phyloP scores from a whole-genome alignment of 1,139 yeast genomes.

The Saccharomycopsis crataegensis region DNA sequence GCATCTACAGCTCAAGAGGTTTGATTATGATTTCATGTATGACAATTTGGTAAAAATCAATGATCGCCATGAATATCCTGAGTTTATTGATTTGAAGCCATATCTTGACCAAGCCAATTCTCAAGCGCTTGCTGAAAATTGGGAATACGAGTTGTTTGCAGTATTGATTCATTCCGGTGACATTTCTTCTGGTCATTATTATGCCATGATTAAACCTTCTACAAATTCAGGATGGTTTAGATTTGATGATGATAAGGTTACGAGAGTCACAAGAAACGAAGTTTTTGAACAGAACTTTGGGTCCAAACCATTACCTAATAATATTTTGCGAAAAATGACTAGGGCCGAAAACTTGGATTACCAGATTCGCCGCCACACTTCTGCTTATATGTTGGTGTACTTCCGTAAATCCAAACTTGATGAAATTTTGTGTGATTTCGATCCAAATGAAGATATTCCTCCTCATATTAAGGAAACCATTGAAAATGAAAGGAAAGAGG shows the following conservation, averaged over 20 bases:
- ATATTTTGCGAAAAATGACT: constrained; percentile 41
- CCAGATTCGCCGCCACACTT: constrained; percentile 69
- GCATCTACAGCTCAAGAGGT: constrained; percentile 87
- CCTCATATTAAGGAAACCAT: constrained; percentile 60
- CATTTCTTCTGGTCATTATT: constrained; percentile 92
- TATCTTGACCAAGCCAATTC: constrained; percentile 59
- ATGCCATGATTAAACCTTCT: constrained; percentile 84
- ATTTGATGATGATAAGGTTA: constrained; percentile 93
- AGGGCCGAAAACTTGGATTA: constrained; percentile 58
- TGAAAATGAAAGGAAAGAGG: constrained; percentile 51
- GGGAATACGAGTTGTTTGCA: constrained; percentile 81
- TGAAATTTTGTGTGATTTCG: constrained; percentile 50
- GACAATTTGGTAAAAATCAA: constrained; percentile 88
- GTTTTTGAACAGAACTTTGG: constrained; percentile 94
- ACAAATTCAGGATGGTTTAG: constrained; percentile 72
- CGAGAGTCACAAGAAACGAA: constrained; percentile 74
- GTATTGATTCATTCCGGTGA: constrained; percentile 96
- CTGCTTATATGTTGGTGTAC: constrained; percentile 96
- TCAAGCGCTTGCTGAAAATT: constrained; percentile 46
- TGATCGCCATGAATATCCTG: constrained; percentile 88
- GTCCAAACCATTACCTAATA: constrained; percentile 49
- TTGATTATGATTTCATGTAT: constrained; percentile 87
- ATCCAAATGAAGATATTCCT: constrained; percentile 55
- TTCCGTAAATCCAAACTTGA: constrained; percentile 57
- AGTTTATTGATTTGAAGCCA: constrained; percentile 70